phyloP scores from a whole-genome alignment of 352 stramenopile genomes.

The Globisporangium apiculatum region DNA sequence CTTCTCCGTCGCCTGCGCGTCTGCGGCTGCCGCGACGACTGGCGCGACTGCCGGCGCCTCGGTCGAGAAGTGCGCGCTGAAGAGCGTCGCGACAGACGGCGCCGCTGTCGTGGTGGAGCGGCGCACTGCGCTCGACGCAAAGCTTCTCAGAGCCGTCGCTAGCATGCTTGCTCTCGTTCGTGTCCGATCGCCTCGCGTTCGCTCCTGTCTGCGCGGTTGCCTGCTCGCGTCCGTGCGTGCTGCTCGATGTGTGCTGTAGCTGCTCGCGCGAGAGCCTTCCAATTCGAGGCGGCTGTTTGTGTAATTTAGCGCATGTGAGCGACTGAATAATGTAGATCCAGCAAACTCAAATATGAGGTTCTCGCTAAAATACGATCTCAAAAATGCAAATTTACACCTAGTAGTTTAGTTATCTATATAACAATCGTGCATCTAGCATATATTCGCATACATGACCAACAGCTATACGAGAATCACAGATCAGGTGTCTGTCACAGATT shows the following conservation, averaged over 20 bases:
- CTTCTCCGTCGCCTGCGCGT: conserved; percentile 15
- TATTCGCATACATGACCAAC: not conserved
- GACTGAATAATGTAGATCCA: no score
- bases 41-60: conserved; percentile 10
- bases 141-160: conserved; percentile 47
- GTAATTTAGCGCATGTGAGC: not conserved
- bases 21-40: conserved; percentile 6
- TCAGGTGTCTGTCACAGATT: no score
- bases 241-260: not conserved
- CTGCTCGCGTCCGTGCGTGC: not conserved
- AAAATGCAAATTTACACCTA: not conserved
- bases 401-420: no score
- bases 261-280: conserved; percentile 3
- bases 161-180: conserved; percentile 28
- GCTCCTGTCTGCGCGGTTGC: not conserved
- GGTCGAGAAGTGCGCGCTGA: conserved; percentile 38
- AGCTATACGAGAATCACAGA: no score
- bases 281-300: not conserved
- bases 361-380: not conserved
- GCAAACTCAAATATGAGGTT: not conserved
- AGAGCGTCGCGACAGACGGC: conserved; percentile 15
- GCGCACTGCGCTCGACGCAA: conserved; percentile 25
- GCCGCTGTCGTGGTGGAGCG: conserved; percentile 4
- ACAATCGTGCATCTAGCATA: no score
- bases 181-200: not conserved